Conservation (phyloP, 441 rosid genomes). For the Brassica balearica region DNA sequence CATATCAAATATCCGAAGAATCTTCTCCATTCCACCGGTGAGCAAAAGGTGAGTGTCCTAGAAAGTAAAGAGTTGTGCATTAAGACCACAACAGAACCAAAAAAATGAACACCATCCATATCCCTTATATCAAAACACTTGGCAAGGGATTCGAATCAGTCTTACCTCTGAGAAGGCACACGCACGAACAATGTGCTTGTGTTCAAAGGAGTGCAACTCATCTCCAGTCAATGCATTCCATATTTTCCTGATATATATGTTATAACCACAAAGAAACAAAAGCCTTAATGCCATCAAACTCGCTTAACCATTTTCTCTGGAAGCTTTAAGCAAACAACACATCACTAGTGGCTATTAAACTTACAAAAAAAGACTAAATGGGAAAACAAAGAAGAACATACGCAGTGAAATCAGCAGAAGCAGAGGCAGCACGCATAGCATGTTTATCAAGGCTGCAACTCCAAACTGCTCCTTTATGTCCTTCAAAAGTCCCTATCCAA, state of each 20-base stretch:
- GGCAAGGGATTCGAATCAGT: constrained; percentile 12
- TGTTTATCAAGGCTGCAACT: constrained; percentile 87
- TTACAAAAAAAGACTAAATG: background rate
- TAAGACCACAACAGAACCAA: constrained; percentile 12
- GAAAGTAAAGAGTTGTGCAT: constrained; percentile 16
- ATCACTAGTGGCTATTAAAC: constrained; percentile 2
- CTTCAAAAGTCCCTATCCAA: constrained; percentile 98
- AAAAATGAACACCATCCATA: background rate
- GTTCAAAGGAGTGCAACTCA: constrained; percentile 91
- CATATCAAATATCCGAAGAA: constrained; percentile 83
- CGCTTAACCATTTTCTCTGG: background rate
- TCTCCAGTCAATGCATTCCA: constrained; percentile 98
- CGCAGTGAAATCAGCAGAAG: constrained; percentile 95
- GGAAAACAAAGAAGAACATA: constrained; percentile 46
- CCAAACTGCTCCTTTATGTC: constrained; percentile 99
- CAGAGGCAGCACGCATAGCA: constrained; percentile 94
- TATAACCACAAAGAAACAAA: background rate
- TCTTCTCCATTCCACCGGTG: constrained; percentile 94
- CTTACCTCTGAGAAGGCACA: constrained; percentile 91
- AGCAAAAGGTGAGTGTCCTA: constrained; percentile 86
- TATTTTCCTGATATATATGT: constrained; percentile 67
- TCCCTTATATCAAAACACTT: constrained; percentile 6
- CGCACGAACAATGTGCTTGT: constrained; percentile 98
- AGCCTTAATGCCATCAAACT: background rate
- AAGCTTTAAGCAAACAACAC: background rate